Percentiles rank a stretch among this genome's conserved stretches.
Evolutionary conservation across 129 eudicot genomes (phyloP).

Genomic region (Chrysanthemum makinoi): DNA sequence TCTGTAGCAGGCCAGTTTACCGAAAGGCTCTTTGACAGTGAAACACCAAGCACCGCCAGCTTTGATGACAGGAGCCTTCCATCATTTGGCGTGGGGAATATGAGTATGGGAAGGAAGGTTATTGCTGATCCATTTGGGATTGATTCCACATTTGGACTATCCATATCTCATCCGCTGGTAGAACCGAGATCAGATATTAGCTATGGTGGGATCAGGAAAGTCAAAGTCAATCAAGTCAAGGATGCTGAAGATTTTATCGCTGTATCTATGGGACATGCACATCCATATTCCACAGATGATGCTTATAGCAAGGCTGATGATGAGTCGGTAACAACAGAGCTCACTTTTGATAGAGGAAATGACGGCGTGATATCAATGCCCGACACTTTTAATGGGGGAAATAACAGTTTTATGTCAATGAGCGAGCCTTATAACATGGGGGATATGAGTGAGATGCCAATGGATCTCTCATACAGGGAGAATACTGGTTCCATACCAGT

Average conservation of each 20-base stretch:
- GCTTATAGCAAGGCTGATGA: constrained; percentile 36
- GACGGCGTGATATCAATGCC: constrained; percentile 29
- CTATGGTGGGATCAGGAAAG: constrained; percentile 54
- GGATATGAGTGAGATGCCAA: too few relatives aligned
- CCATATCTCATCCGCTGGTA: constrained; percentile 43
- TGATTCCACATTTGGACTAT: constrained; percentile 40
- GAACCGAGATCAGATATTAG: constrained; percentile 40
- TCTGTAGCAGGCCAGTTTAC: constrained; percentile 40
- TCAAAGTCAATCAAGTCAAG: constrained; percentile 53
- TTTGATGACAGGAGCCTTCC: constrained; percentile 29
- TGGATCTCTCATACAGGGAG: constrained; percentile 12
- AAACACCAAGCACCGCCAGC: constrained; percentile 31
- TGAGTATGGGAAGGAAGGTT: constrained; percentile 26
- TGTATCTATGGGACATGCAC: constrained; percentile 28
- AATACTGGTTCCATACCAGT: constrained; percentile 22
- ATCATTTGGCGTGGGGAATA: background rate
- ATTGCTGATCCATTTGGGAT: constrained; percentile 38
- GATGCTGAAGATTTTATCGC: constrained; percentile 42
- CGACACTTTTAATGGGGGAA: constrained; percentile 34
- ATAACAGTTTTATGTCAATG: constrained; percentile 34
- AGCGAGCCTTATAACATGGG: constrained; percentile 23
- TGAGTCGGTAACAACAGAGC: constrained; percentile 35
- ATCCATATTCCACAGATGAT: constrained; percentile 29
- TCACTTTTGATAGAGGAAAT: constrained; percentile 35
- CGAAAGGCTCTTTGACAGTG: constrained; percentile 48